Evolutionary conservation across 2,329 filamentous ascomycete genomes (phyloP).

Genomic region (Aspergillus sp.): DNA sequence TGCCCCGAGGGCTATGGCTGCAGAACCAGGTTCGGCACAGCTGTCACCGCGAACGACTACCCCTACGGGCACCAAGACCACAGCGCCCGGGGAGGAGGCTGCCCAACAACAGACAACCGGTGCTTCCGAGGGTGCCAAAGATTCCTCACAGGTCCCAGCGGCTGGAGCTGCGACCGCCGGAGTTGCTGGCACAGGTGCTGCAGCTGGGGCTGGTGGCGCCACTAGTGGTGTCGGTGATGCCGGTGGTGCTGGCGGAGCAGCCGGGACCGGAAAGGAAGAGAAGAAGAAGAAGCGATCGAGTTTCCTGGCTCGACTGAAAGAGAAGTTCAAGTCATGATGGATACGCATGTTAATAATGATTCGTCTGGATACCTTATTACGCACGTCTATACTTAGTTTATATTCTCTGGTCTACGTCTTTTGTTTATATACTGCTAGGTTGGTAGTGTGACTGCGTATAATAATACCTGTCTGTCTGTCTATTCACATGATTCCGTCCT

Average conservation of each 20-base stretch:
- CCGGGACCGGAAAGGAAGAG: conserved; percentile 17
- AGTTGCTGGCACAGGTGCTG: neutral
- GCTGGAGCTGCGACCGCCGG: neutral
- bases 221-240: no score
- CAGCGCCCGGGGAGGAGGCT: neutral
- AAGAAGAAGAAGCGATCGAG: conserved; percentile 67
- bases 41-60: conserved; percentile 19
- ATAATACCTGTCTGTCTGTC: conserved; percentile 1
- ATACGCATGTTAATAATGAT: conserved; percentile 14
- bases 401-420: neutral
- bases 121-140: neutral
- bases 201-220: neutral
- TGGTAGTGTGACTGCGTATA: conserved; percentile 2
- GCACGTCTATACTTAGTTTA: conserved; percentile 15
- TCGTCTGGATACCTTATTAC: conserved; percentile 25
- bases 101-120: neutral
- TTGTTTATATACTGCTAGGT: conserved; percentile 5
- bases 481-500: neutral
- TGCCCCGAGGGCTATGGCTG: conserved; percentile 32
- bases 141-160: neutral
- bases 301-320: conserved; percentile 59
- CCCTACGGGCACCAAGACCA: conserved; percentile 4
- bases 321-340: conserved; percentile 47
- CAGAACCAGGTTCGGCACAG: conserved; percentile 17
- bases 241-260: no score